A percentile compares a stretch with the other conserved stretches of the same genome.
Conservation (phyloP, 306 rosid genomes). For the Cicer pinnatifidum region DNA sequence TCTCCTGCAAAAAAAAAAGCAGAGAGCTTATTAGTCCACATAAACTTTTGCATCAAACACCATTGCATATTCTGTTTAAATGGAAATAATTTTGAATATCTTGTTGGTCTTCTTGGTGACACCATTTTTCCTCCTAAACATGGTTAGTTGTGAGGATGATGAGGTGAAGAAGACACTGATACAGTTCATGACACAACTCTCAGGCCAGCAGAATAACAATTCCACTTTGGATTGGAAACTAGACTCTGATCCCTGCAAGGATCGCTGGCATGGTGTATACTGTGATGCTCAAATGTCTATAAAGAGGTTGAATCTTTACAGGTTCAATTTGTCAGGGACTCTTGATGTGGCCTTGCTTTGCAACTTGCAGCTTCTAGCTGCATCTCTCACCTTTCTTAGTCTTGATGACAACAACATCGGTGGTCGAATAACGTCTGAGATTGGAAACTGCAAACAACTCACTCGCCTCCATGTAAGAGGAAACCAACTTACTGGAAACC, state of each 20-base stretch:
- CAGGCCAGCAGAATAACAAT: constrained; percentile 40
- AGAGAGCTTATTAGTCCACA: constrained; percentile 13
- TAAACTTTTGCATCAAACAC: constrained; percentile 8
- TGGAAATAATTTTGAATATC: constrained; percentile 46
- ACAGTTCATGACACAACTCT: constrained; percentile 58
- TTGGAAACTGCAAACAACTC: constrained; percentile 63
- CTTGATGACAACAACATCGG: constrained; percentile 56
- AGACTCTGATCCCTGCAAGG: constrained; percentile 72
- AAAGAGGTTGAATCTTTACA: constrained; percentile 48
- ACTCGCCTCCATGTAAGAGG: constrained; percentile 52
- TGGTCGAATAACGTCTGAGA: constrained; percentile 56
- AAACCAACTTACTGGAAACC: constrained; percentile 61
- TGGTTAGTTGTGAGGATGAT: constrained; percentile 53
- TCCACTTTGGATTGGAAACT: constrained; percentile 52
- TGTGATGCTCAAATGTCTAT: constrained; percentile 55
- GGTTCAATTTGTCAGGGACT: constrained; percentile 54
- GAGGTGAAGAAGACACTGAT: constrained; percentile 59
- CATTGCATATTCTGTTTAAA: constrained; percentile 33
- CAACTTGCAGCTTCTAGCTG: constrained; percentile 52
- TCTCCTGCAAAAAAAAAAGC: constrained; percentile 35
- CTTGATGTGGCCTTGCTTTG: constrained; percentile 63
- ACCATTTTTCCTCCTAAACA: constrained; percentile 46
- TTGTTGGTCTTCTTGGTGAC: constrained; percentile 50
- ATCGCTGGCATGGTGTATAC: constrained; percentile 58
- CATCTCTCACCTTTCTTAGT: constrained; percentile 56